Percentiles rank a stretch among this genome's conserved stretches.
These are phyloP conservation scores for Fusarium mundagurra DNA, from an alignment of 2,329 filamentous ascomycete species.

Conservation along the genomic window DNA sequence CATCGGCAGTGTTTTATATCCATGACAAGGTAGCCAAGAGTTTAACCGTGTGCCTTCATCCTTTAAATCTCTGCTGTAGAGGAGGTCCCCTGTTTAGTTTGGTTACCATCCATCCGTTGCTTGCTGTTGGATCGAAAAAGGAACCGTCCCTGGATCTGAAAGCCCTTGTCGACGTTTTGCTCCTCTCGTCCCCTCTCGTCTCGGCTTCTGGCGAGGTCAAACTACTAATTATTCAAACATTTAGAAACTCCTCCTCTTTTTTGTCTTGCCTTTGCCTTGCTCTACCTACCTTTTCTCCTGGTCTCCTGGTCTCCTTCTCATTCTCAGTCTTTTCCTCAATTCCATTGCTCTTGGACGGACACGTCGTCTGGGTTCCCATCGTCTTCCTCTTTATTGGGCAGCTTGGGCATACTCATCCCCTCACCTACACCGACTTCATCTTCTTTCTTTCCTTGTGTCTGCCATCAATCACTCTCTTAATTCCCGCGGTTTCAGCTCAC, in stretches of 20 bases:
- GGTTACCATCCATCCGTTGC: background rate
- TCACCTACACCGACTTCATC: conserved; percentile 26
- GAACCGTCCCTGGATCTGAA: conserved; percentile 20
- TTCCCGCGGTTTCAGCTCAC: background rate
- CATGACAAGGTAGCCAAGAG: conserved; percentile 17
- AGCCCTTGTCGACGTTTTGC: conserved; percentile 36
- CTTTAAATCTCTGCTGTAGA: conserved; percentile 10
- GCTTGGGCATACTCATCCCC: conserved; percentile 15
- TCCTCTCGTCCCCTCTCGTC: conserved; percentile 11
- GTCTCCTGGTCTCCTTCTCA: background rate
- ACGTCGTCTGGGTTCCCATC: conserved; percentile 15
- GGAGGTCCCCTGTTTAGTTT: conserved; percentile 29
- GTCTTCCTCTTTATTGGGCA: conserved; percentile 21
- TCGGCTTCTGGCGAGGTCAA: conserved; percentile 20
- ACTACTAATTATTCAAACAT: conserved; percentile 12
- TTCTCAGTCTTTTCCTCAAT: background rate
- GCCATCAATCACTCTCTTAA: background rate
- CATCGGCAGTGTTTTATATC: conserved; percentile 1
- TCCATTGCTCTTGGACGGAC: conserved; percentile 9
- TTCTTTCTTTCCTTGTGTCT: conserved; percentile 16
- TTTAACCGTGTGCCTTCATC: conserved; percentile 17
- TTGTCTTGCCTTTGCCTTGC: background rate
- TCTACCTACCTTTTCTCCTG: background rate
- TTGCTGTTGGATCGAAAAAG: conserved; percentile 39
- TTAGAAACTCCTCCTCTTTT: conserved; percentile 28